A percentile compares a stretch with the other conserved stretches of the same genome.
phyloP scores from a whole-genome alignment of 441 rosid species.

The Viola pubescens region DNA sequence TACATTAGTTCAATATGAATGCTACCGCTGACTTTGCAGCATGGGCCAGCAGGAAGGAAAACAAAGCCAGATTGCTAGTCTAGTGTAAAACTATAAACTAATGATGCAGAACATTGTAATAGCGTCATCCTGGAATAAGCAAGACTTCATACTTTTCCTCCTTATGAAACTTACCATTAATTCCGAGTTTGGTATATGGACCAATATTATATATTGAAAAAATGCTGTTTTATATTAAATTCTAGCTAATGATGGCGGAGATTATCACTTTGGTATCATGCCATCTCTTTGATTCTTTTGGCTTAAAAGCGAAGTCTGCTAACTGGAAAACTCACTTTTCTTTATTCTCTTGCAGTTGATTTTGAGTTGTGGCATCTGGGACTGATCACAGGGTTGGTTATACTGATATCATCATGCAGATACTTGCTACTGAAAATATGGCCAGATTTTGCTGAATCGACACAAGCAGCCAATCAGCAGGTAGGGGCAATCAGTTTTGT shows the following conservation, averaged over 20 bases:
- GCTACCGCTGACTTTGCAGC: background rate
- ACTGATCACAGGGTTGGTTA: slow-evolving; percentile 55
- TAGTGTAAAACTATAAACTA: no score
- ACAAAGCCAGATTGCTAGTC: background rate
- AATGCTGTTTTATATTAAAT: background rate
- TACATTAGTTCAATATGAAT: background rate
- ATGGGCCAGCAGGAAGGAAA: background rate
- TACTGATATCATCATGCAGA: slow-evolving; percentile 61
- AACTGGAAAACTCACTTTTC: no score
- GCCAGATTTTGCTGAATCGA: slow-evolving; percentile 80
- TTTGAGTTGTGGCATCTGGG: slow-evolving; percentile 80
- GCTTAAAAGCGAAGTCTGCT: no score
- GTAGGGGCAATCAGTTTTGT: slow-evolving; percentile 24
- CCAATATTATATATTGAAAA: background rate
- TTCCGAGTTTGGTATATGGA: background rate
- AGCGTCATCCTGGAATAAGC: background rate
- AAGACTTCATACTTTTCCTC: background rate
- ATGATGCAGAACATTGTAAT: background rate
- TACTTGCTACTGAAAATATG: slow-evolving; percentile 60
- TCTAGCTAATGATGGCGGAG: background rate
- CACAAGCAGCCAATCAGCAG: slow-evolving; percentile 77
- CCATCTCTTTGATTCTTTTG: no score
- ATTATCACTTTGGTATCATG: background rate
- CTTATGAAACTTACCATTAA: background rate
- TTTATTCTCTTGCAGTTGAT: slow-evolving; percentile 45